A percentile compares a stretch with the other conserved stretches of the same genome.
Conservation (phyloP, 495 filamentous ascomycete species). For the Pyrenula massariospora region DNA sequence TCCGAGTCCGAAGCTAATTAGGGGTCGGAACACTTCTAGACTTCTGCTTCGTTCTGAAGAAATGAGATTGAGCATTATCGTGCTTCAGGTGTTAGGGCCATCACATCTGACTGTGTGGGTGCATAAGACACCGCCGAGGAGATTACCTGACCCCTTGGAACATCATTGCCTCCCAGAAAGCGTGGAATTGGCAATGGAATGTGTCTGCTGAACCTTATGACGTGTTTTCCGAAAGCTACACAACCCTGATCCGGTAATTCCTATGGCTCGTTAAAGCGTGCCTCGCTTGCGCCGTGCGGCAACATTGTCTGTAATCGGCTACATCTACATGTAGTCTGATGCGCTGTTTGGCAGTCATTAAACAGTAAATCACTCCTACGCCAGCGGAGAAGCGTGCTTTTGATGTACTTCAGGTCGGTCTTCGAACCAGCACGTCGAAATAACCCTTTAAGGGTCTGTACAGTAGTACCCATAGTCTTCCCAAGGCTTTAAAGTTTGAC, state of each 20-base stretch:
- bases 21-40: too few species aligned
- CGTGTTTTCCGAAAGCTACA: background rate
- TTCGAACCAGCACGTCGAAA: background rate
- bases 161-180: too few species aligned
- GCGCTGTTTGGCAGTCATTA: background rate
- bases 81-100: too few species aligned
- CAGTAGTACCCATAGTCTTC: background rate
- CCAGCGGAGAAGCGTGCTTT: background rate
- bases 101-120: too few species aligned
- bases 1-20: too few species aligned
- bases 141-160: too few species aligned
- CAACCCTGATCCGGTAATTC: background rate
- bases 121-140: too few species aligned
- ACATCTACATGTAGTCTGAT: background rate
- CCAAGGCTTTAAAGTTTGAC: background rate
- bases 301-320: background rate
- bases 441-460: background rate
- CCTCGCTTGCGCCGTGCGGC: background rate
- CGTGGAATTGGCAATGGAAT: too few species aligned
- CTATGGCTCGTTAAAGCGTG: background rate
- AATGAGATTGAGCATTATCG: too few species aligned
- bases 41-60: too few species aligned
- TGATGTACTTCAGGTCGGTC: background rate
- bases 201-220: too few species aligned
- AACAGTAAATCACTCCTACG: background rate